A percentile compares a stretch with the other conserved stretches of the same genome.
Evolutionary conservation across 352 stramenopile species (phyloP).

Genomic region (Pythium oligandrum): DNA sequence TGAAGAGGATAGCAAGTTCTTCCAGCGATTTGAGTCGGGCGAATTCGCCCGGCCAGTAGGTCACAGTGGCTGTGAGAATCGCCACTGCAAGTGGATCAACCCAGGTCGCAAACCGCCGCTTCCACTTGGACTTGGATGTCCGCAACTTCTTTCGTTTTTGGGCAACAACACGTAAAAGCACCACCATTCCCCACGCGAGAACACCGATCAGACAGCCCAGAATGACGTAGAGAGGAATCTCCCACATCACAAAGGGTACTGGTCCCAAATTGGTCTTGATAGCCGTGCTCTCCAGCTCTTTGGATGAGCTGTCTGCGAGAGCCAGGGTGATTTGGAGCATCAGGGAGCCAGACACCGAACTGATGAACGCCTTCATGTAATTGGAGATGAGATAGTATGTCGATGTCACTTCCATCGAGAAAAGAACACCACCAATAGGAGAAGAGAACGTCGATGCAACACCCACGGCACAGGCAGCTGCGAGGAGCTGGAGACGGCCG

Average conservation of each 20-base stretch:
- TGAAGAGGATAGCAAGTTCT: slow-evolving; percentile 65
- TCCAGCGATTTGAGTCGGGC: slow-evolving; percentile 44
- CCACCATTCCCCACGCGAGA: slow-evolving; percentile 50
- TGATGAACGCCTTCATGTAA: slow-evolving; percentile 89
- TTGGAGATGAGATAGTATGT: slow-evolving; percentile 89
- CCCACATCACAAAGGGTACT: slow-evolving; percentile 56
- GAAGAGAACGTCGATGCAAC: slow-evolving; percentile 92
- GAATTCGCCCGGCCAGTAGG: slow-evolving; percentile 72
- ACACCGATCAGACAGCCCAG: slow-evolving; percentile 59
- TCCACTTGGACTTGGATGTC: slow-evolving; percentile 39
- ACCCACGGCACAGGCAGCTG: slow-evolving; percentile 88
- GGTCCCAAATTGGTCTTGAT: slow-evolving; percentile 41
- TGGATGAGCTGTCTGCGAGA: slow-evolving; percentile 47
- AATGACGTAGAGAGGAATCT: slow-evolving; percentile 64
- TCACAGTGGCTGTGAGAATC: slow-evolving; percentile 54
- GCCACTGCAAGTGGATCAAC: slow-evolving; percentile 62
- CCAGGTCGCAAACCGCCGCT: slow-evolving; percentile 51
- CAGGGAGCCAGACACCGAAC: slow-evolving; percentile 63
- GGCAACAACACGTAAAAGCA: slow-evolving; percentile 50
- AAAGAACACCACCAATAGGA: slow-evolving; percentile 92
- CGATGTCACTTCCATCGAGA: slow-evolving; percentile 92
- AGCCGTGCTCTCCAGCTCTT: slow-evolving; percentile 40
- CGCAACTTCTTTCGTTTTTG: slow-evolving; percentile 19
- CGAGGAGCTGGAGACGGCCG: slow-evolving; percentile 83
- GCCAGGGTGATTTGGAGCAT: slow-evolving; percentile 74